Conservation (phyloP, 352 stramenopile species). For the Pythium phragmitis region DNA sequence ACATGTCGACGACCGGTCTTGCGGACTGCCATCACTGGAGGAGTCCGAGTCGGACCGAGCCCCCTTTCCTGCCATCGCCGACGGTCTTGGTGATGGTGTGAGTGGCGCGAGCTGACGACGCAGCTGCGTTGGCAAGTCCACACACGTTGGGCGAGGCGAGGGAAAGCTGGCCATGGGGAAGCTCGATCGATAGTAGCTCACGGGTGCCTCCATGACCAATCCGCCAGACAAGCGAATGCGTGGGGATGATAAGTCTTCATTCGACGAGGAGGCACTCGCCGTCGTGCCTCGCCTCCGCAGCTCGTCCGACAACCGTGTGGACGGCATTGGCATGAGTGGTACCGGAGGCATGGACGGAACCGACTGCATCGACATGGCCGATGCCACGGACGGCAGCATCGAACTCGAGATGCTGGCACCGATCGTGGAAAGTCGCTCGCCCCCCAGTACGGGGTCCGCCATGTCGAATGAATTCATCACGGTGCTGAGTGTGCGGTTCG, state of each 20-base stretch:
- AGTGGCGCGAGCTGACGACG: slow-evolving; percentile 20
- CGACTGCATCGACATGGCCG: slow-evolving; percentile 10
- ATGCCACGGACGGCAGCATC: slow-evolving; percentile 3
- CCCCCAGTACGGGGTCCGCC: slow-evolving; percentile 21
- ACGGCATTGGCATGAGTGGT: slow-evolving; percentile 21
- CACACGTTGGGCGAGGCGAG: slow-evolving; percentile 15
- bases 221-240: slow-evolving; percentile 23
- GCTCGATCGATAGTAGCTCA: slow-evolving; percentile 21
- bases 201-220: slow-evolving; percentile 26
- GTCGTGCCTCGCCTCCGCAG: slow-evolving; percentile 18
- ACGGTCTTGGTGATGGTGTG: slow-evolving; percentile 19
- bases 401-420: slow-evolving; percentile 3
- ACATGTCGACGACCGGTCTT: slow-evolving; percentile 12
- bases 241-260: slow-evolving; percentile 10
- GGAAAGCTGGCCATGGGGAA: slow-evolving; percentile 9
- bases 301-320: slow-evolving; percentile 11
- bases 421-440: slow-evolving; percentile 8
- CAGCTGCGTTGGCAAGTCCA: slow-evolving; percentile 13
- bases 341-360: slow-evolving; percentile 6
- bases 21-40: slow-evolving; percentile 8
- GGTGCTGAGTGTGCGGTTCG: slow-evolving; percentile 44
- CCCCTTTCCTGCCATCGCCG: background rate
- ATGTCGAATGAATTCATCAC: slow-evolving; percentile 55
- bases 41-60: slow-evolving; percentile 17
- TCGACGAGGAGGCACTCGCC: slow-evolving; percentile 4